Evolutionary conservation across 2,329 filamentous ascomycete species (phyloP), one percentile per base, ranked within the genome.

Genomic region (Chaetomium sp.): DNA sequence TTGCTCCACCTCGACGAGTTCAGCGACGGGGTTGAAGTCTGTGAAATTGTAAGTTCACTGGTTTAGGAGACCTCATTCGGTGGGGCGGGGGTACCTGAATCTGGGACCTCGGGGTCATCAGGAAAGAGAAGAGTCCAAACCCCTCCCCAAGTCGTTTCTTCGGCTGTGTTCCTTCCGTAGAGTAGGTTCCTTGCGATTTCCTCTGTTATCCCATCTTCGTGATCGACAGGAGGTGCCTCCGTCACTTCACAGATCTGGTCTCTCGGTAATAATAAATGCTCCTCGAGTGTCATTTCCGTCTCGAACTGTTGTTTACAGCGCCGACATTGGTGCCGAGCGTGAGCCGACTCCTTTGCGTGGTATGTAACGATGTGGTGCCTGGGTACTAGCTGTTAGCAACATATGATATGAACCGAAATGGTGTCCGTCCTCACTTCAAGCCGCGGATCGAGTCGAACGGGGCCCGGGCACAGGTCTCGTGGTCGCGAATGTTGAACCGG

Each of bases 401-500:
- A 19, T 54, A 1, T 16, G 21, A 27, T 1, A 3, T 12, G 4
- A 29, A 8, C 5, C 3, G 16, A 4, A 13, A 9, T 12, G 9
- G 1, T 21, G 51, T 23, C 2, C n/a, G 2, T 6, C 23, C 65
- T 54, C n/a, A 79, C 78, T 75, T 76, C 2, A 82, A 64, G 57
- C 79, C 78, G 3, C 76, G 73, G 57, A 81, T 77, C 6, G 79
- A 79, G 7, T 74, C 74, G 45, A 81, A 81, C 35, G 78, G 78
- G 0, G 75, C 79, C 74, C 78, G 78, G 19, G 79, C 78, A 65
- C 80, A 82, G 23, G 74, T 75, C 58, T 81, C 77, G 45, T 81
- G 77, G 51, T 81, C 79, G 4, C 80, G 74, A 51, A 82, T 77
- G 42, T 82, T 81, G 68, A 81, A 82, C 1, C 79, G 75, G 38